A percentile compares a stretch with the other conserved stretches of the same genome.
Evolutionary conservation across 2,329 filamentous ascomycete genomes (phyloP).

Genomic region (Fusarium austroafricanum): DNA sequence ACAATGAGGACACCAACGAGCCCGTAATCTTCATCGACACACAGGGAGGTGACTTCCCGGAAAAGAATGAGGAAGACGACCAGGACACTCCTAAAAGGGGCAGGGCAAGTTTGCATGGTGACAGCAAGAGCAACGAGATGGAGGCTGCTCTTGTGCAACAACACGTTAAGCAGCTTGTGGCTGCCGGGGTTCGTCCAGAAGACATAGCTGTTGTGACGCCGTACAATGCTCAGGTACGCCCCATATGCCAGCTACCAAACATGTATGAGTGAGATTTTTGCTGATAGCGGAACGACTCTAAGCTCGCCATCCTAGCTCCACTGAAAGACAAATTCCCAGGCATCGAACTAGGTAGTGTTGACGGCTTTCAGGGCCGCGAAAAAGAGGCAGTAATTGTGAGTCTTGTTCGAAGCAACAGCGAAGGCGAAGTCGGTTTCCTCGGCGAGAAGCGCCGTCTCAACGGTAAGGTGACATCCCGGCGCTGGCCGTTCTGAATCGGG

Average conservation of each 20-base stretch:
- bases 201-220: constrained; percentile 96
- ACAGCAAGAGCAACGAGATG: constrained; percentile 91
- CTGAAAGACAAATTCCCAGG: constrained; percentile 85
- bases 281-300: constrained; percentile 39
- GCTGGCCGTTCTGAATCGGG: constrained; percentile 5
- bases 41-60: constrained; percentile 91
- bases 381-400: constrained; percentile 96
- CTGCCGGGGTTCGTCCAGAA: constrained; percentile 80
- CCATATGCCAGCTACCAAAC: constrained; percentile 6
- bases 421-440: constrained; percentile 91
- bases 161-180: constrained; percentile 81
- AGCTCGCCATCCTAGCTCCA: constrained; percentile 82
- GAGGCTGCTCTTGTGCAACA: constrained; percentile 83
- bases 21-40: constrained; percentile 96
- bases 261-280: constrained; percentile 9
- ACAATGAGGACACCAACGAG: constrained; percentile 87
- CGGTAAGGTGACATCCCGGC: constrained; percentile 66
- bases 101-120: constrained; percentile 59
- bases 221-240: constrained; percentile 86
- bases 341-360: constrained; percentile 94
- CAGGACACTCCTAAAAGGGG: constrained; percentile 58
- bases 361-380: constrained; percentile 96
- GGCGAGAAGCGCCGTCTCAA: constrained; percentile 93
- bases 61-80: constrained; percentile 81
- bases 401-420: constrained; percentile 89